Conservation (phyloP, 352 stramenopile genomes). For the Elongisporangium prolatum region DNA sequence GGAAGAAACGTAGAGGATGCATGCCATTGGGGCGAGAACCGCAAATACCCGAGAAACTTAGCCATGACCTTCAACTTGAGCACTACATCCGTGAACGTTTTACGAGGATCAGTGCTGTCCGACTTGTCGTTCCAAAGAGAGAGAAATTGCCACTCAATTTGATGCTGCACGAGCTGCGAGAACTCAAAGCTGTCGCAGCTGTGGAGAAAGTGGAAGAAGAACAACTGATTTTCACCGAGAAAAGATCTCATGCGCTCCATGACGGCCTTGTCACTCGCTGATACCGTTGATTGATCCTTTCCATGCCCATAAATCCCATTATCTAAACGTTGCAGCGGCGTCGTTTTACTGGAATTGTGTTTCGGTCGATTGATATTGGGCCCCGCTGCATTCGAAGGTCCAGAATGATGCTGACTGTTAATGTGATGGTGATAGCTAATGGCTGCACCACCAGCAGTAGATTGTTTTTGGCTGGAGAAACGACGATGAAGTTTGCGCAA, state of each 20-base stretch:
- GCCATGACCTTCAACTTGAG: slow-evolving; percentile 57
- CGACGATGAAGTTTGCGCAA: slow-evolving; percentile 66
- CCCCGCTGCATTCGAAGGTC: not conserved
- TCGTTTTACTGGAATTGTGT: not conserved
- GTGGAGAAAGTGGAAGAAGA: slow-evolving; percentile 69
- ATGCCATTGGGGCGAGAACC: slow-evolving; percentile 59
- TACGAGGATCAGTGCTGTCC: slow-evolving; percentile 29
- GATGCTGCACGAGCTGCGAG: slow-evolving; percentile 48
- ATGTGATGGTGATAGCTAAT: not conserved
- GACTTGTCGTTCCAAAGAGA: slow-evolving; percentile 14
- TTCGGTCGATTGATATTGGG: not conserved
- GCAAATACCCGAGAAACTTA: slow-evolving; percentile 65
- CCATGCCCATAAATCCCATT: not conserved
- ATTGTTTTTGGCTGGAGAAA: slow-evolving; percentile 50
- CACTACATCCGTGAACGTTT: slow-evolving; percentile 55
- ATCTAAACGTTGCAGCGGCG: not conserved
- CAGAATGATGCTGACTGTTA: not conserved
- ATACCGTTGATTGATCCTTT: not conserved
- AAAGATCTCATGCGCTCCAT: slow-evolving; percentile 28
- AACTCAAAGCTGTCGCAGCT: slow-evolving; percentile 67
- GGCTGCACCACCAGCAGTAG: not conserved
- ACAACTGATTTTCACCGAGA: slow-evolving; percentile 68
- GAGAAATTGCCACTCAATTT: slow-evolving; percentile 47
- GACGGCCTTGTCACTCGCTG: slow-evolving; percentile 12
- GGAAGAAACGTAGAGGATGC: slow-evolving; percentile 26